phyloP scores from a whole-genome alignment of 225 moss, liverwort and hornwort species.

The Neckera pumila region DNA sequence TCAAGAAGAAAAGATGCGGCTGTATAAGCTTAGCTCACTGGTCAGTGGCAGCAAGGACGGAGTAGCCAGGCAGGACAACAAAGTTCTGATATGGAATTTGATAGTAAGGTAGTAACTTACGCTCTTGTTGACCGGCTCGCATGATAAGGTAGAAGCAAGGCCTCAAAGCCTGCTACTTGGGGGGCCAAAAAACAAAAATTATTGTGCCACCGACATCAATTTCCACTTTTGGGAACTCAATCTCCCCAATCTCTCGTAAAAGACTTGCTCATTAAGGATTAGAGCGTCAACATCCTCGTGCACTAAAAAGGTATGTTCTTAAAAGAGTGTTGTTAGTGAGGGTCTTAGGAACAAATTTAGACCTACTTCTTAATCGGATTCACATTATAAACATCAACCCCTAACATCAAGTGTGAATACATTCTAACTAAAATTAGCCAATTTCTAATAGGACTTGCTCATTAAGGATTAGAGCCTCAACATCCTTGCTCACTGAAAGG shows the following conservation, averaged over 20 bases:
- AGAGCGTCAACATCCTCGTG: too few species aligned
- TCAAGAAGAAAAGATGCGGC: background rate
- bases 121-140: background rate
- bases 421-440: too few species aligned
- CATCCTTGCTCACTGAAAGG: accelerated
- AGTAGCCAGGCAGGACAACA: background rate
- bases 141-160: background rate
- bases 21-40: background rate
- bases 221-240: background rate
- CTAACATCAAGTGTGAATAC: too few species aligned
- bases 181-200: background rate
- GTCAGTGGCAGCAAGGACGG: too few species aligned
- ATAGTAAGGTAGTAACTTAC: background rate
- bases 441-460: too few species aligned
- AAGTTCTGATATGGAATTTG: background rate
- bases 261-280: too few species aligned
- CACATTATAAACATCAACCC: too few species aligned
- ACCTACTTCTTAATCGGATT: too few species aligned
- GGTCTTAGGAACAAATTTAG: too few species aligned
- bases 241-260: background rate
- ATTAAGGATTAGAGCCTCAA: background rate
- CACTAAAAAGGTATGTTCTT: too few species aligned
- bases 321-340: too few species aligned
- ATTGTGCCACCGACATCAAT: background rate
- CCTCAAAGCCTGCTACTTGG: background rate